Percentiles rank a stretch among this genome's conserved stretches.
Conservation (phyloP, 1,284 basidiomycete species). For the Athelia psychrophila region DNA sequence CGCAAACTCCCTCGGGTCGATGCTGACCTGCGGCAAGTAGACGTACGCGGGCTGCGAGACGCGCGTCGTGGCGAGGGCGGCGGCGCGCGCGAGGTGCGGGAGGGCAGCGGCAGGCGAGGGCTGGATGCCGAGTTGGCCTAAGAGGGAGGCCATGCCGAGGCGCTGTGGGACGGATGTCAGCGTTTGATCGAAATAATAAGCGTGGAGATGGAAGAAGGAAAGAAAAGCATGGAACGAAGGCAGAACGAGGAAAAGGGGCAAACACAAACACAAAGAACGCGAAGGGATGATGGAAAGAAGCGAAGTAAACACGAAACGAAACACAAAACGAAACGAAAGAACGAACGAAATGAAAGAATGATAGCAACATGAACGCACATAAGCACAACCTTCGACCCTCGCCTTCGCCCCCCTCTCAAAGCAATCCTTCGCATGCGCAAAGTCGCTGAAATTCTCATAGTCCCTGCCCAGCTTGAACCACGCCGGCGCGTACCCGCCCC, state of each 20-base stretch:
- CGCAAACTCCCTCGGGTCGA: slow-evolving; percentile 51
- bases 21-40: slow-evolving; percentile 60
- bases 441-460: slow-evolving; percentile 86
- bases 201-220: too few relatives aligned
- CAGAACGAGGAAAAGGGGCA: too few relatives aligned
- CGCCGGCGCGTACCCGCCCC: slow-evolving; percentile 66
- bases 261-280: slow-evolving; percentile 5
- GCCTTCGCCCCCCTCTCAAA: slow-evolving; percentile 77
- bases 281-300: too few relatives aligned
- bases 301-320: too few relatives aligned
- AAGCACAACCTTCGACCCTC: slow-evolving; percentile 74
- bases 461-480: slow-evolving; percentile 92
- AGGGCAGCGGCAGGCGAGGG: slow-evolving; percentile 58
- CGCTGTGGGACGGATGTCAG: slow-evolving; percentile 50
- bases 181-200: too few relatives aligned
- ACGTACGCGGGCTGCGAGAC: slow-evolving; percentile 87
- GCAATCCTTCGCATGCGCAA: slow-evolving; percentile 70
- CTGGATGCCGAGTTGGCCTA: slow-evolving; percentile 79
- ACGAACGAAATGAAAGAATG: slow-evolving; percentile 4
- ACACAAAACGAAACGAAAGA: too few relatives aligned
- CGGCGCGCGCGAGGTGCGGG: slow-evolving; percentile 74
- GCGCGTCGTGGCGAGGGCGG: slow-evolving; percentile 70
- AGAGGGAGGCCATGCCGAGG: slow-evolving; percentile 87
- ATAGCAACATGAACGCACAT: slow-evolving; percentile 73
- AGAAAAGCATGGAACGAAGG: too few relatives aligned